A percentile compares a stretch with the other conserved stretches of the same genome.
Evolutionary conservation across 306 rosid species (phyloP).

Genomic region (Macrotyloma uniflorum): DNA sequence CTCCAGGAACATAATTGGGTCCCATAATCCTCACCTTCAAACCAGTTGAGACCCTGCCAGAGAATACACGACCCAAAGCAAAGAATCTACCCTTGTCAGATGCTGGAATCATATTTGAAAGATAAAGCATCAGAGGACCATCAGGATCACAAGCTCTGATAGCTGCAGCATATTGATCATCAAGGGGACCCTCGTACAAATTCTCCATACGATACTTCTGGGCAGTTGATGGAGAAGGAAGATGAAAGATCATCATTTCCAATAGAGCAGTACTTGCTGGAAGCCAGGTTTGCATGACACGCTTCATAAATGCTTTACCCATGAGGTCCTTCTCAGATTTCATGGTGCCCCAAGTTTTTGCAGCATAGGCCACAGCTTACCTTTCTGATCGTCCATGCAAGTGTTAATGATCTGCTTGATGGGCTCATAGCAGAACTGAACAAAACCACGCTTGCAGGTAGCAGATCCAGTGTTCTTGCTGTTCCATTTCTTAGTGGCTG

Average conservation of each 20-base stretch:
- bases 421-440: conserved; percentile 92
- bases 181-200: conserved; percentile 94
- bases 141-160: conserved; percentile 88
- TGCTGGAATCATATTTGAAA: conserved; percentile 97
- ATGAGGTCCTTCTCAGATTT: conserved; percentile 77
- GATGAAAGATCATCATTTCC: conserved; percentile 97
- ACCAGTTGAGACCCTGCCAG: conserved; percentile 86
- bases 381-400: conserved; percentile 95
- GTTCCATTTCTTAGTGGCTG: conserved; percentile 70
- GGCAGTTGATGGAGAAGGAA: conserved; percentile 77
- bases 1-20: conserved; percentile 88
- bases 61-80: conserved; percentile 92
- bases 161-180: conserved; percentile 74
- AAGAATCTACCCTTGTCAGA: conserved; percentile 93
- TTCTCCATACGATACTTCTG: conserved; percentile 96
- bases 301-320: conserved; percentile 89
- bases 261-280: conserved; percentile 78
- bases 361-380: conserved; percentile 98
- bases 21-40: conserved; percentile 98
- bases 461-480: conserved; percentile 53
- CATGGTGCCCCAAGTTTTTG: conserved; percentile 68
- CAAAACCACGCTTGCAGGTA: conserved; percentile 70
- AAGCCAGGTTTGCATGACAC: conserved; percentile 98
- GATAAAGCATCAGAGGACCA: conserved; percentile 95
- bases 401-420: conserved; percentile 80